These are phyloP conservation scores for Trichophaea hybrida DNA, from an alignment of 2,329 filamentous ascomycete genomes.

Conservation along the genomic window DNA sequence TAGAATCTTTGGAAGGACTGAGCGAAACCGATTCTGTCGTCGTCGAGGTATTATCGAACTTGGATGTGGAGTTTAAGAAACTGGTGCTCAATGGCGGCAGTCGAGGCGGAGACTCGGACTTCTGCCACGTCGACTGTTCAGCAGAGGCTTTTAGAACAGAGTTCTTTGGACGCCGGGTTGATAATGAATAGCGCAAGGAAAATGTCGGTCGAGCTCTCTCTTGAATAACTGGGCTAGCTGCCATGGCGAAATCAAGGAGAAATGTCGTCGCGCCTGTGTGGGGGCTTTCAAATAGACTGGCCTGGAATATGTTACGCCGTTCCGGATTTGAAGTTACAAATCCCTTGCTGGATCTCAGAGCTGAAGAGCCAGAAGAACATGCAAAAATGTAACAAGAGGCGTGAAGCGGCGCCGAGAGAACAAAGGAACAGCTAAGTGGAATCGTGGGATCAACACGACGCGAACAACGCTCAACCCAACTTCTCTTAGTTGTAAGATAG, in stretches of 20 bases:
- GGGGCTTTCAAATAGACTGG: too few relatives aligned
- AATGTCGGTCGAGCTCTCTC: neutral
- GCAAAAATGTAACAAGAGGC: neutral
- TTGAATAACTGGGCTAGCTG: neutral
- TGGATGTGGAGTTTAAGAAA: neutral
- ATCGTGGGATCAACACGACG: neutral
- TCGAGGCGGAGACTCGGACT: neutral
- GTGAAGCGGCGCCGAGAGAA: neutral
- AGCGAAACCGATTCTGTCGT: neutral
- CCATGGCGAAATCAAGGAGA: neutral
- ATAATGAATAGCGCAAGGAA: neutral
- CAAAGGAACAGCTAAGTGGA: neutral
- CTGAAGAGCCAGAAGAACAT: neutral
- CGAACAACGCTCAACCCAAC: too few relatives aligned
- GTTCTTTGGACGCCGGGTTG: neutral
- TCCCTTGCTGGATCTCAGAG: neutral
- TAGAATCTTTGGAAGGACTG: neutral
- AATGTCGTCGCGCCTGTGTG: too few relatives aligned
- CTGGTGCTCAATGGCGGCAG: conserved; percentile 1
- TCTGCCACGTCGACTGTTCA: neutral
- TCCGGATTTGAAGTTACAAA: neutral
- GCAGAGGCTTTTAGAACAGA: neutral
- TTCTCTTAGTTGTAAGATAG: too few relatives aligned
- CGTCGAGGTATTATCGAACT: neutral
- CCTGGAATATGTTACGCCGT: neutral